Evolutionary conservation across 2,329 filamentous ascomycete species (phyloP).

Genomic region (Xylariaceae sp.): DNA sequence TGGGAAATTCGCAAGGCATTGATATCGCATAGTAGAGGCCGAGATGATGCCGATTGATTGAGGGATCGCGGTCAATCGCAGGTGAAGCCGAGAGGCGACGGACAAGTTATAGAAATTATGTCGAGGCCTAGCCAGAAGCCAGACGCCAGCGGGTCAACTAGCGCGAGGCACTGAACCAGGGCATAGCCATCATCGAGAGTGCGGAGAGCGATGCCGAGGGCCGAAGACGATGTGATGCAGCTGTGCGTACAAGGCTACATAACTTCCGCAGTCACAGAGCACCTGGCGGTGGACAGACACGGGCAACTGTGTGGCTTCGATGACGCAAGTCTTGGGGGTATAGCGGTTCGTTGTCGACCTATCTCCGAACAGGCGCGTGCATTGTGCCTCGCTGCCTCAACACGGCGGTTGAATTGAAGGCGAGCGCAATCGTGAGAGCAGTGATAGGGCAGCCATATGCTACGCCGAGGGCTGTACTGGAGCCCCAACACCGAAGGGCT

Average conservation of each 20-base stretch:
- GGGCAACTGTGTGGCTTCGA: conserved; percentile 19
- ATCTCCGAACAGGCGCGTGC: conserved; percentile 12
- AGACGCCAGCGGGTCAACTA: background rate
- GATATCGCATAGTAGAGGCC: background rate
- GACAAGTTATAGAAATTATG: background rate
- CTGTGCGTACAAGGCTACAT: conserved; percentile 1
- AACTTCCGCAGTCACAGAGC: background rate
- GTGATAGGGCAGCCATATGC: background rate
- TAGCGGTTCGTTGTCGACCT: conserved; percentile 25
- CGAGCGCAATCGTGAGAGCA: conserved; percentile 4
- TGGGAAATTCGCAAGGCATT: background rate
- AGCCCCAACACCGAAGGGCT: conserved; percentile 23
- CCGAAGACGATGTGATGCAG: conserved; percentile 1
- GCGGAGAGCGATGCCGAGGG: background rate
- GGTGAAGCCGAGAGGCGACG: conserved; percentile 11
- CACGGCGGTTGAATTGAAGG: conserved; percentile 9
- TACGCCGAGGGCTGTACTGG: conserved; percentile 1
- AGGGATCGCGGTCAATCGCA: conserved; percentile 10
- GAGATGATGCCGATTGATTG: background rate
- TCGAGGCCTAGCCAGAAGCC: conserved; percentile 4
- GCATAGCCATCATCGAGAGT: background rate
- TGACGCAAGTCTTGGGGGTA: conserved; percentile 27
- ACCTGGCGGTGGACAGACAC: conserved; percentile 8
- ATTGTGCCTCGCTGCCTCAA: conserved; percentile 12
- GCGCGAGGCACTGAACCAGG: conserved; percentile 9